Evolutionary conservation across 2,329 filamentous ascomycete genomes (phyloP), one percentile per base, ranked within the genome.

Genomic region (Xylaria sp.): DNA sequence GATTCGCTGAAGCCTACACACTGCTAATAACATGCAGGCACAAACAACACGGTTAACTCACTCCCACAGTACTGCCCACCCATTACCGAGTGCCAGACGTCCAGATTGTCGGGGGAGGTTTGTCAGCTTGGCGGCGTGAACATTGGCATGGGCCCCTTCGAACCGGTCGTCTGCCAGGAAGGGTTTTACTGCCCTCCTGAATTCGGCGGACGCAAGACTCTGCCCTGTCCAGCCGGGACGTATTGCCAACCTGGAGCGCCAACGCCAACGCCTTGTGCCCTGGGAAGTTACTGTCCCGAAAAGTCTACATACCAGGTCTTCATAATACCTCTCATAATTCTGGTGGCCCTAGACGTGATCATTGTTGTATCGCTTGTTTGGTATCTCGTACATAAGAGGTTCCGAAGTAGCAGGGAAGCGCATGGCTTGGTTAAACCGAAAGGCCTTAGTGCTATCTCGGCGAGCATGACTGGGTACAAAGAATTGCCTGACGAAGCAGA

Each of bases 171-270:
- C 8, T 88, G 86, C 72, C 79, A 80, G 48, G 71, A 80, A 44
- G 86, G 86, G 2, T 79, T 76, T 60, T 87, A 86, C 69, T 88
- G 86, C 59, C 85, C 85, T 1, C 53, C 61, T 1, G 63, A 68
- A 27, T 74, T 70, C 6, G 73, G 74, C 2, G 83, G 83, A 10
- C 81, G 77, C 50, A 72, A 82, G 63, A 80, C 79, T 51, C 70
- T 83, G 3, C 59, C 68, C 10, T 88, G 86, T 60, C 85, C 84
- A 0, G 68, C 77, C 9, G 85, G 85, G 27, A 79, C 79, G 2
- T 88, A 85, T 70, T 88, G 86, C 68, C 85, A 85, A 35, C 81
- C 81, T 0, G 86, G 86, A 5, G 82, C 84, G 4, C 74, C 81
- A 1, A 77, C 80, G 5, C 84, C 86, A 1, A 84, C 82, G 2